Percentiles rank a stretch among this genome's conserved stretches.
phyloP scores from a whole-genome alignment of 1,139 yeast species.

The Nakaseomyces kungkrabaensis region DNA sequence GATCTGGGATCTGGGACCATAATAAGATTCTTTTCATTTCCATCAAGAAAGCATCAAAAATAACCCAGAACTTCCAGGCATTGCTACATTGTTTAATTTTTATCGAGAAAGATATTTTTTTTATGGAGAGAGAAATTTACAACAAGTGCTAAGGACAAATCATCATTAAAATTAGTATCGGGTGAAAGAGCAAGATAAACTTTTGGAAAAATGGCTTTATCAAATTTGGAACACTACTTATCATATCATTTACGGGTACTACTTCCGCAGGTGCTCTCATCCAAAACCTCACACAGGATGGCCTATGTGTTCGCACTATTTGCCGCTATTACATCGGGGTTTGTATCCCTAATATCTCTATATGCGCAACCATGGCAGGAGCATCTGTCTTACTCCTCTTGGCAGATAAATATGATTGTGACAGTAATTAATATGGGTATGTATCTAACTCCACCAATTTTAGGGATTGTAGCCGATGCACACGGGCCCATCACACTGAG shows the following conservation, averaged over 20 bases:
- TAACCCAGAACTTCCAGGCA: too few species aligned
- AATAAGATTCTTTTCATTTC: too few species aligned
- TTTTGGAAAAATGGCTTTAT: conserved; percentile 13
- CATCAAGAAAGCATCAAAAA: too few species aligned
- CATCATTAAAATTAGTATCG: too few species aligned
- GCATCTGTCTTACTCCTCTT: conserved; percentile 49
- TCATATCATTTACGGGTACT: conserved; percentile 32
- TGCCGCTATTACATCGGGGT: conserved; percentile 70
- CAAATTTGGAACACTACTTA: conserved; percentile 30
- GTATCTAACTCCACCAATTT: conserved; percentile 72
- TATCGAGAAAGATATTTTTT: too few species aligned
- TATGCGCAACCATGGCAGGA: conserved; percentile 63
- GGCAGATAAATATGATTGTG: conserved; percentile 69
- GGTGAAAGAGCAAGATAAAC: too few species aligned
- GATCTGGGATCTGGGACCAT: too few species aligned
- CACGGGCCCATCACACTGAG: conserved; percentile 76
- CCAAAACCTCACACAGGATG: conserved; percentile 25
- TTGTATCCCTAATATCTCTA: conserved; percentile 69
- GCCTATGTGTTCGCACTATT: conserved; percentile 35
- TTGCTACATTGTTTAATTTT: too few species aligned
- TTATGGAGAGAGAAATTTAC: too few species aligned
- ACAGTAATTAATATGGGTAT: conserved; percentile 71
- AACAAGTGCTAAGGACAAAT: too few species aligned
- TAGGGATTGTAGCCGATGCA: conserved; percentile 77
- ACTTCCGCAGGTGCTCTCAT: conserved; percentile 25